phyloP scores from a whole-genome alignment of 257 asterid genomes.

The Solanum raphanifolium region DNA sequence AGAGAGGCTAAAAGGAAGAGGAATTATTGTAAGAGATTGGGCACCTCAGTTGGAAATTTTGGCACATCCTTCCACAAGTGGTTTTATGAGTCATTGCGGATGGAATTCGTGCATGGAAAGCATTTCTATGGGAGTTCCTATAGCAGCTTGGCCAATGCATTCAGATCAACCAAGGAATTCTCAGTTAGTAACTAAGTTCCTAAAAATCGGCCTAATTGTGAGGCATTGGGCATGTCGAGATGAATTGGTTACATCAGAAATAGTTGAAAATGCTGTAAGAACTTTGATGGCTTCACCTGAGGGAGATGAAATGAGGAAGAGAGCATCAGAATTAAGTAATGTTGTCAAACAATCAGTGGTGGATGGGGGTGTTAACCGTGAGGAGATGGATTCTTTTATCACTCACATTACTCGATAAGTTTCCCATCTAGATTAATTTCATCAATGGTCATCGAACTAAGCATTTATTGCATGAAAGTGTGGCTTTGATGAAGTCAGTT shows the following conservation, averaged over 20 bases:
- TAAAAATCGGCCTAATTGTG: constrained; percentile 28
- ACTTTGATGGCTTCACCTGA: constrained; percentile 15
- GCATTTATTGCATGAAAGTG: background rate
- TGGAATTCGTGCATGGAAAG: constrained; percentile 15
- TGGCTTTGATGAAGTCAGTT: background rate
- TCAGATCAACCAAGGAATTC: constrained; percentile 53
- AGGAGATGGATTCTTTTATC: background rate
- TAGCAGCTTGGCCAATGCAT: constrained; percentile 46
- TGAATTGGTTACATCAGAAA: constrained; percentile 21
- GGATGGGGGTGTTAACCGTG: background rate
- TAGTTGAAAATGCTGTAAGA: constrained; percentile 25
- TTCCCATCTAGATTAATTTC: background rate
- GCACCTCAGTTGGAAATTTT: constrained; percentile 44
- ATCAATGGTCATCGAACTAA: background rate
- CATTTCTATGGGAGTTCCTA: constrained; percentile 7
- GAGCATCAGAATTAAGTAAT: constrained; percentile 1
- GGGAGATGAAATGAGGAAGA: constrained; percentile 17
- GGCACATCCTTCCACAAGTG: constrained; percentile 23
- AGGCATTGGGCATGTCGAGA: constrained; percentile 11
- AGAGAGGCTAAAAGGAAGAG: constrained; percentile 20
- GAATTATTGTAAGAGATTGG: constrained; percentile 45
- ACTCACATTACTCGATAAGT: background rate
- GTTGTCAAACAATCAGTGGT: background rate
- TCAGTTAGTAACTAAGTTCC: constrained; percentile 16
- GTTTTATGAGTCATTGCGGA: constrained; percentile 11